These are phyloP conservation scores for Purpureocillium takamizusanense DNA, from an alignment of 2,329 filamentous ascomycete genomes.

Conservation along the genomic window DNA sequence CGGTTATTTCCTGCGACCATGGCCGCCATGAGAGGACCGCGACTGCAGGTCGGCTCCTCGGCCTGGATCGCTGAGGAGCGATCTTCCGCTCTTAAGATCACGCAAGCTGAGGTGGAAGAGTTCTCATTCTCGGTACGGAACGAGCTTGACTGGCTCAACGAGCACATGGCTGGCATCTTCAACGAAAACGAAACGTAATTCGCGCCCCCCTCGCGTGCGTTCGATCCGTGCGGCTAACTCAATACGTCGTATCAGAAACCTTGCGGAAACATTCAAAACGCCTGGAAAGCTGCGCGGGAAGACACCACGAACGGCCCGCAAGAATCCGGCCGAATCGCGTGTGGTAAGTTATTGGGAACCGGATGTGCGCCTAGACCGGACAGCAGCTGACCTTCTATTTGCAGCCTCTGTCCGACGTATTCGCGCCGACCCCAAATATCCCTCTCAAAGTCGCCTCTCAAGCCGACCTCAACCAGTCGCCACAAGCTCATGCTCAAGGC, in stretches of 20 bases:
- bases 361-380: neutral
- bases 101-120: conserved; percentile 79
- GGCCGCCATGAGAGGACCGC: conserved; percentile 44
- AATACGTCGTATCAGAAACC: conserved; percentile 51
- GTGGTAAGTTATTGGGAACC: conserved; percentile 45
- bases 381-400: conserved; percentile 9
- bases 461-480: conserved; percentile 40
- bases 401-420: conserved; percentile 52
- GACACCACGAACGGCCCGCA: conserved; percentile 64
- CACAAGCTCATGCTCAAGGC: conserved; percentile 51
- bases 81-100: conserved; percentile 64
- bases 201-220: conserved; percentile 8
- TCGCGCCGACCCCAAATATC: conserved; percentile 46
- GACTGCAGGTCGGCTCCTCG: conserved; percentile 66
- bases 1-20: conserved; percentile 14
- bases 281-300: conserved; percentile 76
- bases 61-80: conserved; percentile 84
- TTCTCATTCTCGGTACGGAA: conserved; percentile 87
- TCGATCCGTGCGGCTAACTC: neutral
- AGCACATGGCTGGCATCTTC: conserved; percentile 95
- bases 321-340: conserved; percentile 49
- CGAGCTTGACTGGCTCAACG: conserved; percentile 96
- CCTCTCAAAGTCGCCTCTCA: conserved; percentile 43
- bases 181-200: conserved; percentile 71
- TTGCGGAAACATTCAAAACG: conserved; percentile 93